Percentiles rank a stretch among this genome's conserved stretches.
These are phyloP conservation scores for Abortiporus biennis DNA, from an alignment of 1,284 basidiomycete genomes.

Conservation along the genomic window DNA sequence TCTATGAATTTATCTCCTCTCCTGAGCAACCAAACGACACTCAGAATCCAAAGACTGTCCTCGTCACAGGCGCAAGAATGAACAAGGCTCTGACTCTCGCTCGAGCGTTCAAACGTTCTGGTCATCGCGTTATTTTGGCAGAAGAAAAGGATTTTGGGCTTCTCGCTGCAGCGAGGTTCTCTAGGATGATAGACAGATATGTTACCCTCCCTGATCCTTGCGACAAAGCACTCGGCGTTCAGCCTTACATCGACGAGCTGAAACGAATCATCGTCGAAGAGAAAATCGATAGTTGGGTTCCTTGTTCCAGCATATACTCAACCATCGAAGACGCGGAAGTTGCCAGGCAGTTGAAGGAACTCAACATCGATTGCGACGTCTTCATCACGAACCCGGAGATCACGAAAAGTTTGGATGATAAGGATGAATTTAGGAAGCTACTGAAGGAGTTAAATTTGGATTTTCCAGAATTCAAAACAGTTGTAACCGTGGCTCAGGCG, in stretches of 20 bases:
- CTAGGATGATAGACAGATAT: conserved; percentile 12
- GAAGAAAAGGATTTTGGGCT: conserved; percentile 13
- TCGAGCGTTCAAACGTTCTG: conserved; percentile 15
- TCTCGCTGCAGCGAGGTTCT: conserved; percentile 13
- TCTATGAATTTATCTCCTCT: conserved; percentile 1
- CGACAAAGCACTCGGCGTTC: not conserved
- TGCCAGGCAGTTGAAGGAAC: conserved; percentile 8
- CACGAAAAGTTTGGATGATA: conserved; percentile 13
- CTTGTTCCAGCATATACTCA: conserved; percentile 14
- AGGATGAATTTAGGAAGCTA: conserved; percentile 13
- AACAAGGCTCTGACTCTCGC: conserved; percentile 15
- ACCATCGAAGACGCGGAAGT: conserved; percentile 14
- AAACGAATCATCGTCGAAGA: conserved; percentile 8
- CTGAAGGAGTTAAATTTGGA: conserved; percentile 10
- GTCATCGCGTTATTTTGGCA: conserved; percentile 12
- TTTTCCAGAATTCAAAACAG: conserved; percentile 12
- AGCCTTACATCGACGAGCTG: conserved; percentile 11
- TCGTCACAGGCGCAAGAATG: conserved; percentile 13
- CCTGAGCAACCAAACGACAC: not conserved
- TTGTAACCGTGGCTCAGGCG: conserved; percentile 11
- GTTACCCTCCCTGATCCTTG: conserved; percentile 10
- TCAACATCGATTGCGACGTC: conserved; percentile 9
- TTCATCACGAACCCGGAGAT: conserved; percentile 14
- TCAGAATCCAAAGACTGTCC: conserved; percentile 9
- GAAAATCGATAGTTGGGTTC: conserved; percentile 13